Conservation (phyloP, 2,329 filamentous ascomycete species). For the Microthyrium microscopicum region DNA sequence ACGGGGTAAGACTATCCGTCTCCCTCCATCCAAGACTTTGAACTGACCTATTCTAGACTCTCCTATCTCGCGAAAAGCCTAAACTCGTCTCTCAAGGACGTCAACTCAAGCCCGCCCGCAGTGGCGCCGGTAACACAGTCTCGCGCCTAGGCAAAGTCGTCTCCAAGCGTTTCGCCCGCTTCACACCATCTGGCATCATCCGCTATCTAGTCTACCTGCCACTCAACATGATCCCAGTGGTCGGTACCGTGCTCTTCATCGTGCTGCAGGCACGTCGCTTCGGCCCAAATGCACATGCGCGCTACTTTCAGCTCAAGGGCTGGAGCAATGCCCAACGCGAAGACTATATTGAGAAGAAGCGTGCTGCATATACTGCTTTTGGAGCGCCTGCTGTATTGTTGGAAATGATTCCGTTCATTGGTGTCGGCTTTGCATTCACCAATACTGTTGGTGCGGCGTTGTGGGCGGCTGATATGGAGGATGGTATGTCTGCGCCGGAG, state of each 20-base stretch:
- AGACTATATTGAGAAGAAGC: slow-evolving; percentile 52
- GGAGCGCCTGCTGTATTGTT: slow-evolving; percentile 63
- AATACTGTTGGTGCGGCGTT: slow-evolving; percentile 74
- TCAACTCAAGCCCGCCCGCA: slow-evolving; percentile 38
- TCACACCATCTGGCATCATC: slow-evolving; percentile 39
- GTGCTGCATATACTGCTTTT: slow-evolving; percentile 55
- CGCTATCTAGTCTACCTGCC: slow-evolving; percentile 71
- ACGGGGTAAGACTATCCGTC: slow-evolving; percentile 36
- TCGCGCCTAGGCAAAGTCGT: slow-evolving; percentile 34
- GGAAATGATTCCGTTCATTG: slow-evolving; percentile 63
- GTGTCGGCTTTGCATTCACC: slow-evolving; percentile 70
- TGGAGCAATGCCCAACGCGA: slow-evolving; percentile 52
- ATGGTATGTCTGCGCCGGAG: too few relatives aligned
- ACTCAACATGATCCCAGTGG: slow-evolving; percentile 80
- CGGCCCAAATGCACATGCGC: slow-evolving; percentile 36
- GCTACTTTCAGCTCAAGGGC: slow-evolving; percentile 86
- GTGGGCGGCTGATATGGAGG: slow-evolving; percentile 51
- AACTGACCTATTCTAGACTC: slow-evolving; percentile 17
- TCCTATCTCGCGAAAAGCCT: slow-evolving; percentile 37
- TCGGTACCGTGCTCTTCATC: slow-evolving; percentile 71
- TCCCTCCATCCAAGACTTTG: slow-evolving; percentile 13
- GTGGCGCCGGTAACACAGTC: slow-evolving; percentile 31
- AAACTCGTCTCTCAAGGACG: slow-evolving; percentile 51
- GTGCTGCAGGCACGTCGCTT: slow-evolving; percentile 44
- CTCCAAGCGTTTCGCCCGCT: slow-evolving; percentile 30